phyloP scores from a whole-genome alignment of 2,329 filamentous ascomycete genomes.

The Fusarium penzigii region DNA sequence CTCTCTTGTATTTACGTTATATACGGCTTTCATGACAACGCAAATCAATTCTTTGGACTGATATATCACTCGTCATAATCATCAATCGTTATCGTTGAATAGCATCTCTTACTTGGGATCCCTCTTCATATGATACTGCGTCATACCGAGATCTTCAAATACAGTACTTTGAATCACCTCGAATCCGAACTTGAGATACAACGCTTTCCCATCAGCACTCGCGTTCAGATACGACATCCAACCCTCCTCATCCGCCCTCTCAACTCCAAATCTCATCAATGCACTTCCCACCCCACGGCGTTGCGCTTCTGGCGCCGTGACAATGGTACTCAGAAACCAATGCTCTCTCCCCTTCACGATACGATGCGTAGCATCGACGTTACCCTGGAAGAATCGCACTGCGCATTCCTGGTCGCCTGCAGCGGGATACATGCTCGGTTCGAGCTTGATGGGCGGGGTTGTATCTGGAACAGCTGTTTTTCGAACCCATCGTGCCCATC shows the following conservation, averaged over 20 bases:
- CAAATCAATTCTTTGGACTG: conserved; percentile 4
- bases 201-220: conserved; percentile 22
- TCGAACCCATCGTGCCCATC: conserved; percentile 38
- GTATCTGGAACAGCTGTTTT: conserved; percentile 17
- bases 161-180: conserved; percentile 19
- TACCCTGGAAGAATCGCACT: conserved; percentile 42
- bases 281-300: conserved; percentile 34
- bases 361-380: conserved; percentile 21
- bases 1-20: background rate
- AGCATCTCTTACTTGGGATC: conserved; percentile 6
- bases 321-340: conserved; percentile 38
- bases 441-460: conserved; percentile 19
- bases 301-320: conserved; percentile 34
- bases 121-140: conserved; percentile 35
- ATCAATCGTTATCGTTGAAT: too few relatives aligned
- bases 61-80: background rate
- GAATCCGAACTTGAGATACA: conserved; percentile 36
- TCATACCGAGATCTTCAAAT: conserved; percentile 21
- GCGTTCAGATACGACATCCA: conserved; percentile 32
- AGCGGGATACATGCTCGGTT: conserved; percentile 24
- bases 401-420: conserved; percentile 35
- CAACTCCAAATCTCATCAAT: conserved; percentile 36
- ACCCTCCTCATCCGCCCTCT: conserved; percentile 30
- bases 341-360: conserved; percentile 28
- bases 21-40: conserved; percentile 15